phyloP scores from a whole-genome alignment of 495 filamentous ascomycete species.

The Aspergillus conjunctus region DNA sequence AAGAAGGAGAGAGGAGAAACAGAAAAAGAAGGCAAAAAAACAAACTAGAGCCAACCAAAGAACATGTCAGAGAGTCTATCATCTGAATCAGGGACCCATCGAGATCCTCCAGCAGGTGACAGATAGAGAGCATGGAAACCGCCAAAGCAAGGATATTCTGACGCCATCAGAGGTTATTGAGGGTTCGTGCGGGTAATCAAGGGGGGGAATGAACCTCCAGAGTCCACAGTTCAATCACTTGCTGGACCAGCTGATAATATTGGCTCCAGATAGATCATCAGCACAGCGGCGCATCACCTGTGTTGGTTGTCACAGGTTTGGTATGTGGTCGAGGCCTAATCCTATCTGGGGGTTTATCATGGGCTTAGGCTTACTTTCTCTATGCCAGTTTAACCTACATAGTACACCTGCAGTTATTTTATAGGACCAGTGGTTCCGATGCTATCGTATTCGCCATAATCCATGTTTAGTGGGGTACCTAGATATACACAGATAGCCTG shows the following conservation, averaged over 20 bases:
- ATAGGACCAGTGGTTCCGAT: background rate
- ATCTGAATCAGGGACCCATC: slow-evolving; percentile 12
- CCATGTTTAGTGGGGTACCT: too few species aligned
- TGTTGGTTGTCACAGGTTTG: slow-evolving; percentile 12
- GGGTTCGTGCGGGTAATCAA: slow-evolving; percentile 19
- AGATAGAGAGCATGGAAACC: slow-evolving; percentile 8
- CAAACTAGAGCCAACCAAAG: background rate
- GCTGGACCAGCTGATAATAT: background rate
- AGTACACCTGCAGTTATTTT: background rate
- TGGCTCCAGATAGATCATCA: slow-evolving; percentile 16
- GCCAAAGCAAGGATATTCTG: slow-evolving; percentile 21
- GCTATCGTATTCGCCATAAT: background rate
- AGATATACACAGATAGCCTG: too few species aligned
- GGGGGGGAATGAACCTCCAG: slow-evolving; percentile 3
- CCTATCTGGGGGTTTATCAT: background rate
- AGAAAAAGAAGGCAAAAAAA: slow-evolving; percentile 2
- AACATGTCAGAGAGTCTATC: slow-evolving; percentile 14
- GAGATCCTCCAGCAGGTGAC: slow-evolving; percentile 4
- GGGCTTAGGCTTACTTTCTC: background rate
- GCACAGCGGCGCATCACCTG: slow-evolving; percentile 23
- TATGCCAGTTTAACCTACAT: background rate
- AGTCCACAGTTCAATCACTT: too few species aligned
- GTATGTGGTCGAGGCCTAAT: background rate
- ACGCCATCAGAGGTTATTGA: slow-evolving; percentile 13
- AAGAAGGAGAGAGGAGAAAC: slow-evolving; percentile 2